Percentiles rank a stretch among this genome's conserved stretches.
Conservation (phyloP, 2,329 filamentous ascomycete species). For the Aspergillus cejpii region DNA sequence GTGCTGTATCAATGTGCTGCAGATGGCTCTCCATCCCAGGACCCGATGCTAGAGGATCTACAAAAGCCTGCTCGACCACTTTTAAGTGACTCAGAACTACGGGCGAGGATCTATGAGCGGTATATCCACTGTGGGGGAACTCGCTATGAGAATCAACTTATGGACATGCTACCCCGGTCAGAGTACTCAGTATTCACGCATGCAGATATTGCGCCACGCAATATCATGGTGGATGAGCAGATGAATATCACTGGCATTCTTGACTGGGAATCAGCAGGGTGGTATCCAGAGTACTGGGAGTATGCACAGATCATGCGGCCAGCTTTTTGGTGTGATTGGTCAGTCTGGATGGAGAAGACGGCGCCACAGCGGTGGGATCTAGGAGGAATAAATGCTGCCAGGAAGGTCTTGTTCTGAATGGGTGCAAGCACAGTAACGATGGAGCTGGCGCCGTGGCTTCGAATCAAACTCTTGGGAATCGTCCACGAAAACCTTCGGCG, state of each 20-base stretch:
- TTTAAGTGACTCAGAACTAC: slow-evolving; percentile 11
- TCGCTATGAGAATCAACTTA: slow-evolving; percentile 16
- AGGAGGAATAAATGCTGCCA: slow-evolving; percentile 20
- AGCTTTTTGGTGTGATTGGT: slow-evolving; percentile 21
- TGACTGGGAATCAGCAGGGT: slow-evolving; percentile 40
- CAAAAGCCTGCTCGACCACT: background rate
- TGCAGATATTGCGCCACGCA: slow-evolving; percentile 29
- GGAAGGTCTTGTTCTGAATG: slow-evolving; percentile 12
- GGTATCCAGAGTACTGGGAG: slow-evolving; percentile 41
- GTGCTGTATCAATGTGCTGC: too few species aligned
- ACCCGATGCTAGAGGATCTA: too few species aligned
- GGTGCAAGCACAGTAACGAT: too few species aligned
- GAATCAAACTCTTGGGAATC: too few species aligned
- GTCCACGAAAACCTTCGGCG: too few species aligned
- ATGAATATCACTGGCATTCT: slow-evolving; percentile 29
- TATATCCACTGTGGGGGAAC: slow-evolving; percentile 21
- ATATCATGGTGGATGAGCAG: slow-evolving; percentile 27
- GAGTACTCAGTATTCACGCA: slow-evolving; percentile 28
- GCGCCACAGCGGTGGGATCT: slow-evolving; percentile 26
- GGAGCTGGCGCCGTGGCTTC: too few species aligned
- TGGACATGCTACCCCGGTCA: slow-evolving; percentile 21
- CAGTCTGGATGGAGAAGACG: slow-evolving; percentile 25
- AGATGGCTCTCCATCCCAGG: too few species aligned
- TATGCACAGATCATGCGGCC: slow-evolving; percentile 32
- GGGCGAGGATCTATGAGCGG: slow-evolving; percentile 21